Conservation (phyloP, 2,329 filamentous ascomycete species). For the Elsinoe ampelina region DNA sequence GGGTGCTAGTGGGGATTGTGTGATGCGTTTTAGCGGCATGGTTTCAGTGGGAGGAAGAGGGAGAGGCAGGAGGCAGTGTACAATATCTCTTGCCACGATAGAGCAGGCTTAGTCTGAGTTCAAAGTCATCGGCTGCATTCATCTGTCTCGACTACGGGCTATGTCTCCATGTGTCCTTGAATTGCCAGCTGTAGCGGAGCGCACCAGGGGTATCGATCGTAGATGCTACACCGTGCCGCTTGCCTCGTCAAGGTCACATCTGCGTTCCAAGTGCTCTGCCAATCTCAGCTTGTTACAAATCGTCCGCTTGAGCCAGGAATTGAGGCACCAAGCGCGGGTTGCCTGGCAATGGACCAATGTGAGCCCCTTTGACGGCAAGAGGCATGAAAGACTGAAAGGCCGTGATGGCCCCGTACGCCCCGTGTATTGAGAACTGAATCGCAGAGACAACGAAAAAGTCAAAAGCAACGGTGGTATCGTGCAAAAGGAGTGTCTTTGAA, state of each 20-base stretch:
- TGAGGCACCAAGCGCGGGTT: background rate
- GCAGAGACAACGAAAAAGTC: background rate
- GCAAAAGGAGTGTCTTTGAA: conserved; percentile 5
- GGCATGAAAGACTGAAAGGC: background rate
- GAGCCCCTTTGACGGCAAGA: background rate
- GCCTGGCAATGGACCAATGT: background rate
- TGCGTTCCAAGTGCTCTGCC: background rate
- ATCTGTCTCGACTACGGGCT: background rate
- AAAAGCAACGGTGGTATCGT: conserved; percentile 8
- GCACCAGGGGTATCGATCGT: background rate
- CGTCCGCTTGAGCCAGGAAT: no score
- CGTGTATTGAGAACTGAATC: background rate
- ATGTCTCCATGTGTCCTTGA: background rate
- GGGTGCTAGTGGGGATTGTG: conserved; percentile 35
- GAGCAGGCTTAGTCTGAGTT: background rate
- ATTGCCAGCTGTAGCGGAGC: background rate
- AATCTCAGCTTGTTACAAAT: background rate
- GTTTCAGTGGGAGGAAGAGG: background rate
- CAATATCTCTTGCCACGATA: background rate
- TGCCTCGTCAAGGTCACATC: no score
- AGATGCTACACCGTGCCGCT: background rate
- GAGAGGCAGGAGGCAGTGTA: background rate
- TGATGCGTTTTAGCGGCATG: conserved; percentile 8
- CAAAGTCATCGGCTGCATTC: background rate
- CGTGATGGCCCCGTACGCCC: background rate